These are phyloP conservation scores for Stagonosporopsis cucurbitacearum DNA, from an alignment of 2,329 filamentous ascomycete species.

Conservation along the genomic window DNA sequence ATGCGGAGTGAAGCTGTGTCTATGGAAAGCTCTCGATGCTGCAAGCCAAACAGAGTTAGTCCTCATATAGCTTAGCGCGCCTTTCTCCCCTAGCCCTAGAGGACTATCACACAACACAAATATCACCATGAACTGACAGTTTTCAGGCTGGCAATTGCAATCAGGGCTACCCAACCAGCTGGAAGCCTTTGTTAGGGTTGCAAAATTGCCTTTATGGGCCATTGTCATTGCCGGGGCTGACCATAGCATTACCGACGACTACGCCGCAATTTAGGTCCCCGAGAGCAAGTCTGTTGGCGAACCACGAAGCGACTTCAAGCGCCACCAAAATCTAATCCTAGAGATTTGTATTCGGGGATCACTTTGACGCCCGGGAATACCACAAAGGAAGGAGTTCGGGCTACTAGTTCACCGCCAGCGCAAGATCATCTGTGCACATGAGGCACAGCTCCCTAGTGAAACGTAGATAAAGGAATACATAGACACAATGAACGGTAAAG, in stretches of 20 bases:
- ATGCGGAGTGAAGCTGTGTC: neutral
- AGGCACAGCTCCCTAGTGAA: constrained; percentile 18
- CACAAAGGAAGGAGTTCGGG: neutral
- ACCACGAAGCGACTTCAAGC: constrained; percentile 12
- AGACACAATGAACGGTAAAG: neutral
- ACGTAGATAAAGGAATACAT: constrained; percentile 16
- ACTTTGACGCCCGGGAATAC: constrained; percentile 15
- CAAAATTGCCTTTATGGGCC: neutral
- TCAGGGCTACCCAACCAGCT: neutral
- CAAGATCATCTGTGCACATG: neutral
- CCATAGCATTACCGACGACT: constrained; percentile 3
- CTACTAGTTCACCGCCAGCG: neutral
- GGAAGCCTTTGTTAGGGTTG: neutral
- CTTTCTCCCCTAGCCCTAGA: neutral
- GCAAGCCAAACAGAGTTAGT: neutral
- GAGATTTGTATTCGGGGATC: constrained; percentile 12
- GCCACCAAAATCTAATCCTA: constrained; percentile 8
- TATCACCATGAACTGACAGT: neutral
- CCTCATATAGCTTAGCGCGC: neutral
- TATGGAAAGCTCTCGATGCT: constrained; percentile 18
- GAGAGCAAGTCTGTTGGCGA: constrained; percentile 6
- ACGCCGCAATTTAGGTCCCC: constrained; percentile 14
- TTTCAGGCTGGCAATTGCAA: neutral
- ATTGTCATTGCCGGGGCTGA: neutral
- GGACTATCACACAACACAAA: neutral